A percentile compares a stretch with the other conserved stretches of the same genome.
Conservation (phyloP, 768 basidiomycete genomes). For the Sarcodon sp. region DNA sequence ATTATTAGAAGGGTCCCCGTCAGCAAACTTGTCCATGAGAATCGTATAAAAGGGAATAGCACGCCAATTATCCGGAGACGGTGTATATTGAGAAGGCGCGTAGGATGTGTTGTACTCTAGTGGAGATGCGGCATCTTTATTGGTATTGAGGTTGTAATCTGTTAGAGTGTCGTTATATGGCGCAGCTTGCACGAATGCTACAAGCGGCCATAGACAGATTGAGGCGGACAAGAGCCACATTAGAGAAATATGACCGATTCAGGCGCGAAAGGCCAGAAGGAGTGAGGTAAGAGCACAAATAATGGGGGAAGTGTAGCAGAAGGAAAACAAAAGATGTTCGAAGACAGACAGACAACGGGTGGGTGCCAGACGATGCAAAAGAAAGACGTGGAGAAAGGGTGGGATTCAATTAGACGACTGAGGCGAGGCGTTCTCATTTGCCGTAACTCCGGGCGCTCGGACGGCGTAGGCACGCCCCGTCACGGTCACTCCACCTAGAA, state of each 20-base stretch:
- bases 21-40: constrained; percentile 88
- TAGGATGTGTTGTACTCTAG: constrained; percentile 50
- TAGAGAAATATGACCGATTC: neutral
- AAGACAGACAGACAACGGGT: neutral
- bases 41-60: constrained; percentile 67
- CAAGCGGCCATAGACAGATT: constrained; percentile 23
- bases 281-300: neutral
- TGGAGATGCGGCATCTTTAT: constrained; percentile 54
- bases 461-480: neutral
- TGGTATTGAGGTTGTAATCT: constrained; percentile 70
- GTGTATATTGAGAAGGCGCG: constrained; percentile 49
- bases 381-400: constrained; percentile 2
- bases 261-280: neutral
- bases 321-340: constrained; percentile 11
- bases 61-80: constrained; percentile 82
- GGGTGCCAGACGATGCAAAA: constrained; percentile 5
- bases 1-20: constrained; percentile 87
- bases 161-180: constrained; percentile 57
- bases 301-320: constrained; percentile 8
- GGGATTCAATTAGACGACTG: neutral
- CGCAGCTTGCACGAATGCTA: constrained; percentile 32
- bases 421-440: neutral
- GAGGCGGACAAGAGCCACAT: constrained; percentile 40
- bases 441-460: neutral
- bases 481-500: neutral